A percentile compares a stretch with the other conserved stretches of the same genome.
These are phyloP conservation scores for Achaetomium macrosporum DNA, from an alignment of 2,329 filamentous ascomycete genomes.

Conservation along the genomic window DNA sequence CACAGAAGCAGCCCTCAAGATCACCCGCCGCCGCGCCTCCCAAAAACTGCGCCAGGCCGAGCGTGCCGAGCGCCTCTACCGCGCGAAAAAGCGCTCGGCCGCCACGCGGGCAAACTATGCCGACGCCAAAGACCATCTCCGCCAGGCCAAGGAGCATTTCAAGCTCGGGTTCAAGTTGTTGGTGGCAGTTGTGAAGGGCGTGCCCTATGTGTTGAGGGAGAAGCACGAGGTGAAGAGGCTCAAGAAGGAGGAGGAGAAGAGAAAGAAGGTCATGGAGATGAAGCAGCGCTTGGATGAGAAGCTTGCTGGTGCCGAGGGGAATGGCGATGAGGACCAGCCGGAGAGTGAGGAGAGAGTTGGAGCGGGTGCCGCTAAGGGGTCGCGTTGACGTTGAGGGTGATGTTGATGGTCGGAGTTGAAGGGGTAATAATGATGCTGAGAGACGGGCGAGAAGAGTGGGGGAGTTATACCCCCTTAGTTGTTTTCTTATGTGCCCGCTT, in stretches of 20 bases:
- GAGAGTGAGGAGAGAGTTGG: background rate
- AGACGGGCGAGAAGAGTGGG: no score
- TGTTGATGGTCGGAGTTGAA: background rate
- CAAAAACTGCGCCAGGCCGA: slow-evolving; percentile 35
- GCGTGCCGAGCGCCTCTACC: slow-evolving; percentile 38
- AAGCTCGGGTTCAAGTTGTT: slow-evolving; percentile 29
- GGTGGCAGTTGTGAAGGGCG: slow-evolving; percentile 29
- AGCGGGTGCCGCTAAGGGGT: background rate
- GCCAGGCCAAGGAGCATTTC: slow-evolving; percentile 34
- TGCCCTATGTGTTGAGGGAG: slow-evolving; percentile 34
- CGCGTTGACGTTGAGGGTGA: background rate
- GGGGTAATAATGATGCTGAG: no score
- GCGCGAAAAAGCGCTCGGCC: slow-evolving; percentile 36
- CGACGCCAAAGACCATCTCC: slow-evolving; percentile 37
- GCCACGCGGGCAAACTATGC: slow-evolving; percentile 33
- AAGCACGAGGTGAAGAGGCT: slow-evolving; percentile 30
- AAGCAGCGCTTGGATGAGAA: slow-evolving; percentile 25
- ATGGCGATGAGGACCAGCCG: slow-evolving; percentile 6
- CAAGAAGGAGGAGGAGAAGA: slow-evolving; percentile 29
- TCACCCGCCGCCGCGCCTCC: slow-evolving; percentile 34
- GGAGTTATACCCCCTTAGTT: background rate
- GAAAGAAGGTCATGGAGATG: slow-evolving; percentile 30
- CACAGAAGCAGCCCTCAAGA: slow-evolving; percentile 38
- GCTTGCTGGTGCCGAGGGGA: slow-evolving; percentile 18
- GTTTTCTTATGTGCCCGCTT: background rate